Evolutionary conservation across 2,329 filamentous ascomycete species (phyloP), one percentile per base, ranked within the genome.

Genomic region (Claviceps monticola): DNA sequence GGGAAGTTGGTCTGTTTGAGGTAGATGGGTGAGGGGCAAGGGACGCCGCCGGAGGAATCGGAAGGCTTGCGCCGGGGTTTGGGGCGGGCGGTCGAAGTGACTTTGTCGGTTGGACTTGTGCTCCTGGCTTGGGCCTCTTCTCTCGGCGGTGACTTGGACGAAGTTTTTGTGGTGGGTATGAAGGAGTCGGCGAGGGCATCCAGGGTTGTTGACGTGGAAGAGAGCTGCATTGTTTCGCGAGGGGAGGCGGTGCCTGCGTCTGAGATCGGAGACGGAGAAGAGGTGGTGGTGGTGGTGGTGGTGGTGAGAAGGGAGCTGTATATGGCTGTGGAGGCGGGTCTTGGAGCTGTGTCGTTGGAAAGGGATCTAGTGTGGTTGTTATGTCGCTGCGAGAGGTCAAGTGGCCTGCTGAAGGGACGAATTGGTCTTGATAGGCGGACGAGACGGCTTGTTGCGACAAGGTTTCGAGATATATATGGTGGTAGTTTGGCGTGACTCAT

Each of bases 1-100:
- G 68, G 59, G 14, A 68, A 58, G 4, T 68, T 62, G 2, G 84
- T 73, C 50, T 74, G 73, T 3, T 62, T 51, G n/a, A 88, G 69
- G 66, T 94, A 94, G 46, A 66, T 61, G 0, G 66, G 46, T 1
- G 76, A 76, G 0, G 86, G 80, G 0, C 75, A 61, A 0, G 88
- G 87, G 23, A 83, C 65, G 49, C 78, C 78, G 49, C 78, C 78
- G 0, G 78, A 80, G 4, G 54, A 67, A 6, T 51, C 46, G 56
- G 67, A 74, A 56, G 62, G 67, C 26, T 54, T 13, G 5, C 29
- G 21, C 6, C 48, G 43, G 37, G 50, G 37, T 9, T 23, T 26
- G 21, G 26, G 5, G 8, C 16, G 19, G 17, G 23, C 19, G 11
- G 17, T 14, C 34, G 7, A 19, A n/a, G 17, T 17, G 8, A 37